phyloP scores from a whole-genome alignment of 345 rosid species.

The Gossypium anomalum region DNA sequence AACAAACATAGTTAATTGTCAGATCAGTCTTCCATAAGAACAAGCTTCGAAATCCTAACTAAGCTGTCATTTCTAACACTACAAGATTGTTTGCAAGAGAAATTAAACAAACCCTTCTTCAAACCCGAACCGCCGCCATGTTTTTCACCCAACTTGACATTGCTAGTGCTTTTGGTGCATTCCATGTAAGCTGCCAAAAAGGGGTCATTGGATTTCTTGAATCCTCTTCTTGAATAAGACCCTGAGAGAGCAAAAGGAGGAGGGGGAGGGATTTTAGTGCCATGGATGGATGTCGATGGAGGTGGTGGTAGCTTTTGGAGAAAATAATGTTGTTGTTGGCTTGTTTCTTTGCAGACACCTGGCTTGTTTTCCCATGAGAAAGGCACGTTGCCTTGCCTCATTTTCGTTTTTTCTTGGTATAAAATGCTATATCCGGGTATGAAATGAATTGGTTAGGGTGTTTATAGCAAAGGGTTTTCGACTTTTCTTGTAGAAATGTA shows the following conservation, averaged over 20 bases:
- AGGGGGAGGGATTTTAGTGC: slow-evolving; percentile 35
- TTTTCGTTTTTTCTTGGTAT: neutral
- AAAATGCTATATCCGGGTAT: neutral
- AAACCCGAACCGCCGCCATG: slow-evolving; percentile 8
- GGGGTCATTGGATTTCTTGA: slow-evolving; percentile 33
- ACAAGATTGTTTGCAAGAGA: slow-evolving; percentile 41
- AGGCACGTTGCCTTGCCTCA: slow-evolving; percentile 29
- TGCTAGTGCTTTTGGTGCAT: slow-evolving; percentile 31
- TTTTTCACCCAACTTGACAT: slow-evolving; percentile 14
- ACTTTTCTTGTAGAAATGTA: neutral
- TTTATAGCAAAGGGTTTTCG: neutral
- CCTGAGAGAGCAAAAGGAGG: slow-evolving; percentile 31
- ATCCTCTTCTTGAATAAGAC: slow-evolving; percentile 31
- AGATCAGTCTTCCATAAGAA: slow-evolving; percentile 11
- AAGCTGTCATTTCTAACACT: slow-evolving; percentile 36
- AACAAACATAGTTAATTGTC: neutral
- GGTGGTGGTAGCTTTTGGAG: slow-evolving; percentile 26
- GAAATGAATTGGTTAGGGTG: neutral
- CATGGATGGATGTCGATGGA: slow-evolving; percentile 12
- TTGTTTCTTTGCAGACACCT: slow-evolving; percentile 27
- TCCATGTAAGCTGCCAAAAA: slow-evolving; percentile 44
- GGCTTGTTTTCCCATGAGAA: slow-evolving; percentile 31
- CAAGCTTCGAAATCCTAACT: slow-evolving; percentile 30
- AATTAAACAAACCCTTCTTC: slow-evolving; percentile 18
- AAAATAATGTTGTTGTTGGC: neutral